Percentiles rank a stretch among this genome's conserved stretches.
Conservation (phyloP, 2,329 filamentous ascomycete genomes). For the Trichophyton schoenleinii region DNA sequence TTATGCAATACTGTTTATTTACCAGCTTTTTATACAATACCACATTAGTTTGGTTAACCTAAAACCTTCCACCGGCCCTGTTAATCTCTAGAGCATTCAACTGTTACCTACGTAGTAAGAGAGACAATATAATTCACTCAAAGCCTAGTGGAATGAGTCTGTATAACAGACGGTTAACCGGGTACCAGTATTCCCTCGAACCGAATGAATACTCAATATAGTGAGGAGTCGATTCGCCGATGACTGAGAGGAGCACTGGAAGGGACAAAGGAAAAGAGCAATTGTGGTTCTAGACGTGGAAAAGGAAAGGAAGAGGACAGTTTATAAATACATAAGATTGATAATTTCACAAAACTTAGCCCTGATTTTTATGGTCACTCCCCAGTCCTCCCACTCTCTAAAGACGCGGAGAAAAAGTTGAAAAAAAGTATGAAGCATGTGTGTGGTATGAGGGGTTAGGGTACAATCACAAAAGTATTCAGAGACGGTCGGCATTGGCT, state of each 20-base stretch:
- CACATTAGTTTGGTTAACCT: too few relatives aligned
- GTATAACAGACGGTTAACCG: neutral
- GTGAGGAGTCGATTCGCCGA: neutral
- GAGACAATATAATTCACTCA: too few relatives aligned
- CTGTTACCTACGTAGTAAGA: too few relatives aligned
- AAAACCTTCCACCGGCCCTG: too few relatives aligned
- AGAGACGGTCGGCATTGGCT: neutral
- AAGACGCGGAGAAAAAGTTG: neutral
- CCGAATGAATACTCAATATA: neutral
- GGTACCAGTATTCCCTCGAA: neutral
- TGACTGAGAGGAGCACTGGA: neutral
- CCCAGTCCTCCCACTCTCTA: conserved; percentile 2
- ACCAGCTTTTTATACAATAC: too few relatives aligned
- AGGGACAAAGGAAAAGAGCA: neutral
- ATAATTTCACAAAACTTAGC: conserved; percentile 5
- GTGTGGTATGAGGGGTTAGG: neutral
- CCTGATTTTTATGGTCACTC: conserved; percentile 4
- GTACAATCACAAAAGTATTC: conserved; percentile 3
- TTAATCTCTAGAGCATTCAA: too few relatives aligned
- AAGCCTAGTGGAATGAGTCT: too few relatives aligned
- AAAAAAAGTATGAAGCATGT: conserved; percentile 4
- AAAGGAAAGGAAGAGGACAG: conserved; percentile 3
- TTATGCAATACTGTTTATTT: too few relatives aligned
- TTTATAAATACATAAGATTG: conserved; percentile 4
- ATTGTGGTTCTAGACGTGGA: conserved; percentile 2